phyloP scores from a whole-genome alignment of 108 stramenopile species.

The Nitzschia putrida region DNA sequence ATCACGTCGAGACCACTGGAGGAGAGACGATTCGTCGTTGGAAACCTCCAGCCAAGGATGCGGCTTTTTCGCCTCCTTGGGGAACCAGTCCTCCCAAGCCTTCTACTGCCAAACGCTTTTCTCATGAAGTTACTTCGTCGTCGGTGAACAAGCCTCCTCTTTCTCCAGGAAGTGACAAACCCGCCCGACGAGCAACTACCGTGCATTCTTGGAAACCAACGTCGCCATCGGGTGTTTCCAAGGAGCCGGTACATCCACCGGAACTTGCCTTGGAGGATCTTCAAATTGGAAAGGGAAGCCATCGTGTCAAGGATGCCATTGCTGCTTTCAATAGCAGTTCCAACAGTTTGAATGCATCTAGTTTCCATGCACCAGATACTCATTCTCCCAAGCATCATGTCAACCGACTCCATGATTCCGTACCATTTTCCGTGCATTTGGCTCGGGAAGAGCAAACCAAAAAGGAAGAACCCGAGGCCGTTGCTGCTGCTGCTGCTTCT shows the following conservation, averaged over 20 bases:
- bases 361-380: background rate
- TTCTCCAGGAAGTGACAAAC: background rate
- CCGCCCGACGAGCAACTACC: background rate
- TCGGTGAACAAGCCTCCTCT: background rate
- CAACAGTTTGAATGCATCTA: background rate
- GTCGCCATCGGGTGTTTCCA: background rate
- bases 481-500: background rate
- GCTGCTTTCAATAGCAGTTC: background rate
- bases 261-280: background rate
- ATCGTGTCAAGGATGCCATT: slow-evolving; percentile 13
- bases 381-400: background rate
- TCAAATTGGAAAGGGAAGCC: background rate
- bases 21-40: background rate
- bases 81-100: background rate
- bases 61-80: slow-evolving; percentile 4
- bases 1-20: background rate
- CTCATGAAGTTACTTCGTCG: background rate
- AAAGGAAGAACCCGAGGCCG: no score
- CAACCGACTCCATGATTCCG: background rate
- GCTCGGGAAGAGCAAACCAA: no score
- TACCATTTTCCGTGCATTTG: background rate
- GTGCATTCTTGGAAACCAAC: background rate
- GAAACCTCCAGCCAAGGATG: slow-evolving; percentile 15
- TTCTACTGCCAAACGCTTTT: background rate
- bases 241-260: background rate